Evolutionary conservation across 495 filamentous ascomycete genomes (phyloP).

Genomic region (Podospora pseudopauciseta): DNA sequence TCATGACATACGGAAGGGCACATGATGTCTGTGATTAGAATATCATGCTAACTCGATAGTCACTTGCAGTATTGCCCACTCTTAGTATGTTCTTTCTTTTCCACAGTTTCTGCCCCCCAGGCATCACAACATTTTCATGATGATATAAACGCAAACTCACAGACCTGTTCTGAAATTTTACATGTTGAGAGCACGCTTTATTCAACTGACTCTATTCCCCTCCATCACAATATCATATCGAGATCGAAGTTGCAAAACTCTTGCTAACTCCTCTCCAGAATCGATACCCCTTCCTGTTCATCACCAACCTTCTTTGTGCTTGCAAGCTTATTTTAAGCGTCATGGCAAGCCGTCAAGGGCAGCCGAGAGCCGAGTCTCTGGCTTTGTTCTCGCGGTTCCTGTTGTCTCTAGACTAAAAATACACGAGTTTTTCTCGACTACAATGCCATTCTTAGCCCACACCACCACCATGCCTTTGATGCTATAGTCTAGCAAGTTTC

Average conservation of each 20-base stretch:
- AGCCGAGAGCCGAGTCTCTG: not conserved
- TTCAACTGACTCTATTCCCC: constrained; percentile 34
- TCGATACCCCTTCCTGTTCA: not conserved
- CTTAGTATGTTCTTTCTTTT: constrained; percentile 11
- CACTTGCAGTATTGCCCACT: not conserved
- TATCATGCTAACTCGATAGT: not conserved
- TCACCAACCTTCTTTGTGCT: not conserved
- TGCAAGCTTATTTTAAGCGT: constrained; percentile 5
- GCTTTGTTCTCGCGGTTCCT: not conserved
- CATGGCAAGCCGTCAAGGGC: not conserved
- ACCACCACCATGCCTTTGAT: not conserved
- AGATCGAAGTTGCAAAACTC: not conserved
- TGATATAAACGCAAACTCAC: constrained; percentile 50
- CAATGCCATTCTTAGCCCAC: not conserved
- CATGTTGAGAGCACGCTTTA: constrained; percentile 48
- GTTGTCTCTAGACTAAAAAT: not conserved
- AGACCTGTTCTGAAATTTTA: constrained; percentile 57
- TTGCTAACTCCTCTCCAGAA: constrained; percentile 1
- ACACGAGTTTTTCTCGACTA: not conserved
- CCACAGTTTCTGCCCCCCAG: not conserved
- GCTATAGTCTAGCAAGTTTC: not conserved
- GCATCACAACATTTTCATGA: constrained; percentile 31
- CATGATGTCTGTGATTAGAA: not conserved
- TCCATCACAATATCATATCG: not conserved
- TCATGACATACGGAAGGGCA: not conserved